Evolutionary conservation across 1,139 yeast species (phyloP).

Genomic region (Taphrina pruni): DNA sequence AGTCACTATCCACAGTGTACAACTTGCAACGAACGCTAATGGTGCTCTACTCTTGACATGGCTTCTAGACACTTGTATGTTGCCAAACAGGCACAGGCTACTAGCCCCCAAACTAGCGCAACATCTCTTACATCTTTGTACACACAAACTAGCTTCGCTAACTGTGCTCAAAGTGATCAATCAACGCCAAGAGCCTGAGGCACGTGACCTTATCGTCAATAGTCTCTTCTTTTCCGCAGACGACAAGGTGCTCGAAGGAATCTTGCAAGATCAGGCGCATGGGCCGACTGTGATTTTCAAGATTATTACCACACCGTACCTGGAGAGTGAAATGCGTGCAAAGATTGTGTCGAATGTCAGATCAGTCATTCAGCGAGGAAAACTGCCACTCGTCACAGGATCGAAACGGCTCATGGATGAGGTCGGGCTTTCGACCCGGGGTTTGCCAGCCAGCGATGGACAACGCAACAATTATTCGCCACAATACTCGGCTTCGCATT

Average conservation of each 20-base stretch:
- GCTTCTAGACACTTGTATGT: slow-evolving; percentile 86
- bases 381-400: slow-evolving; percentile 67
- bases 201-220: slow-evolving; percentile 67
- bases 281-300: slow-evolving; percentile 89
- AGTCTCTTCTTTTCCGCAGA: slow-evolving; percentile 59
- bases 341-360: slow-evolving; percentile 49
- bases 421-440: slow-evolving; percentile 65
- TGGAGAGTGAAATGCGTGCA: slow-evolving; percentile 50
- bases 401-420: slow-evolving; percentile 90
- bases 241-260: slow-evolving; percentile 55
- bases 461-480: slow-evolving; percentile 9
- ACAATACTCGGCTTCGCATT: slow-evolving; percentile 23
- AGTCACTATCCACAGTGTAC: slow-evolving; percentile 78
- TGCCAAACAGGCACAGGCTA: slow-evolving; percentile 63
- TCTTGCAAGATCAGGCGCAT: slow-evolving; percentile 66
- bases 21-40: slow-evolving; percentile 79
- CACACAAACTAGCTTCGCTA: slow-evolving; percentile 84
- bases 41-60: slow-evolving; percentile 91
- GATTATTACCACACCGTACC: slow-evolving; percentile 68
- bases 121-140: slow-evolving; percentile 68
- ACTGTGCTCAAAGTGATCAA: slow-evolving; percentile 81
- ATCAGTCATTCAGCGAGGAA: slow-evolving; percentile 63
- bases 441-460: slow-evolving; percentile 5
- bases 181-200: slow-evolving; percentile 64
- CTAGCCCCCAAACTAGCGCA: slow-evolving; percentile 67